Evolutionary conservation across 2,329 filamentous ascomycete species (phyloP), one percentile per base, ranked within the genome.

Genomic region (Talaromyces atroroseus): DNA sequence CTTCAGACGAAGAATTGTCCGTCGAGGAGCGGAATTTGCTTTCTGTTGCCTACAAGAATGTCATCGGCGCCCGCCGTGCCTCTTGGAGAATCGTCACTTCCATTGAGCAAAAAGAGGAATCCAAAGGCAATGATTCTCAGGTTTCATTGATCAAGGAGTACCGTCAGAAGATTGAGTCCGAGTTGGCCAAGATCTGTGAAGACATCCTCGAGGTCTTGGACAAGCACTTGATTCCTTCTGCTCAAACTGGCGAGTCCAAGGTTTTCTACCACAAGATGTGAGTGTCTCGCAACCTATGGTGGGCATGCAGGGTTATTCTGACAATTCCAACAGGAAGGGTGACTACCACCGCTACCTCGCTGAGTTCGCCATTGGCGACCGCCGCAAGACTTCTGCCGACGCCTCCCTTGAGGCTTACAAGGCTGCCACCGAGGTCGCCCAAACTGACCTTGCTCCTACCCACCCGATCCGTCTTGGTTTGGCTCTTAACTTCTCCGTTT

Each of bases 181-280:
- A 97, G 82, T 87, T 97, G 69, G 92, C 94, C 85, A 89, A 92
- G 82, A 90, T 96, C 78, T 97, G 92, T 85, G 86, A 96, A 81
- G 92, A 97, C 81, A 90, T 96, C 67, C 88, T 97, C 67, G 88
- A 96, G 70, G 92, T 97, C 67, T 83, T 97, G 65, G 92, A 96
- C 76, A 82, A 96, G 72, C 87, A 86, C 74, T 83, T 97, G 71
- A 97, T 97, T 74, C 92, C 92, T 77, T 92, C 94, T 79, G 92
- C 92, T 73, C 88, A 94, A 79, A 88, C 90, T 65, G 92, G 92
- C 80, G 92, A 97, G 84, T 96, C 91, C 76, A 97, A 96, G 87
- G 92, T 97, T 75, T 97, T 97, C 80, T 97, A 97, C 83, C 92
- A 96, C 88, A 97, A 97, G 87, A 97, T 97, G 92, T 96, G 26